These are phyloP conservation scores for Dipodascopsis uninucleata DNA, from an alignment of 805 yeast genomes.

Conservation along the genomic window DNA sequence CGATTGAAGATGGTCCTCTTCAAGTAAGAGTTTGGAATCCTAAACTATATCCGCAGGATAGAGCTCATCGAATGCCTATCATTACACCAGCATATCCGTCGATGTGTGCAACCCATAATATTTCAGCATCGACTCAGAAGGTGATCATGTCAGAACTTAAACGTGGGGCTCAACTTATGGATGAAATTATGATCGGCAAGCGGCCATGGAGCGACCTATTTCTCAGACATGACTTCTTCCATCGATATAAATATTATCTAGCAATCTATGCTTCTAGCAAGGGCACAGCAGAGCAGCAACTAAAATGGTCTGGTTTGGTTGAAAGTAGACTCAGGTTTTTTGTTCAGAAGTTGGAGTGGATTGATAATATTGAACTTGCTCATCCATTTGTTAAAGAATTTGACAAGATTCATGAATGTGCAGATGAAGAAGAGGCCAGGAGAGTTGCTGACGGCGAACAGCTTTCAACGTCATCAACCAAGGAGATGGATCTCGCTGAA, in stretches of 20 bases:
- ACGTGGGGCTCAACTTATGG: slow-evolving; percentile 70
- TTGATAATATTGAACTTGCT: slow-evolving; percentile 72
- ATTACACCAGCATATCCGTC: slow-evolving; percentile 98
- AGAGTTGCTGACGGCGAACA: slow-evolving; percentile 59
- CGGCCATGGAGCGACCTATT: slow-evolving; percentile 74
- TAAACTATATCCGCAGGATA: slow-evolving; percentile 78
- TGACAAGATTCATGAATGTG: slow-evolving; percentile 50
- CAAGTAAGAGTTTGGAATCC: slow-evolving; percentile 98
- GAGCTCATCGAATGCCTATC: slow-evolving; percentile 93
- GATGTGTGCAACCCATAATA: slow-evolving; percentile 98
- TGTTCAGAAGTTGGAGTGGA: slow-evolving; percentile 76
- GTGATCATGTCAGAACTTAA: slow-evolving; percentile 74
- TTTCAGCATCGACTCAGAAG: slow-evolving; percentile 80
- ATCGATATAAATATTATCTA: slow-evolving; percentile 78
- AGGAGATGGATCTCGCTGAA: slow-evolving; percentile 24
- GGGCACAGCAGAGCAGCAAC: slow-evolving; percentile 73
- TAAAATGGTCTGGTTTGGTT: slow-evolving; percentile 89
- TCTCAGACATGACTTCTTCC: slow-evolving; percentile 76
- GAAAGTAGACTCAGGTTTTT: slow-evolving; percentile 80
- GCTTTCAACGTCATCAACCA: slow-evolving; percentile 36
- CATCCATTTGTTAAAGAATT: slow-evolving; percentile 87
- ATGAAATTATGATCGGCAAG: slow-evolving; percentile 59
- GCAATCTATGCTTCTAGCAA: slow-evolving; percentile 75
- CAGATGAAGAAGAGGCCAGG: slow-evolving; percentile 52
- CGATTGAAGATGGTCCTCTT: slow-evolving; percentile 93